Evolutionary conservation across 306 rosid species (phyloP).

Genomic region (Astragalus membranaceus): DNA sequence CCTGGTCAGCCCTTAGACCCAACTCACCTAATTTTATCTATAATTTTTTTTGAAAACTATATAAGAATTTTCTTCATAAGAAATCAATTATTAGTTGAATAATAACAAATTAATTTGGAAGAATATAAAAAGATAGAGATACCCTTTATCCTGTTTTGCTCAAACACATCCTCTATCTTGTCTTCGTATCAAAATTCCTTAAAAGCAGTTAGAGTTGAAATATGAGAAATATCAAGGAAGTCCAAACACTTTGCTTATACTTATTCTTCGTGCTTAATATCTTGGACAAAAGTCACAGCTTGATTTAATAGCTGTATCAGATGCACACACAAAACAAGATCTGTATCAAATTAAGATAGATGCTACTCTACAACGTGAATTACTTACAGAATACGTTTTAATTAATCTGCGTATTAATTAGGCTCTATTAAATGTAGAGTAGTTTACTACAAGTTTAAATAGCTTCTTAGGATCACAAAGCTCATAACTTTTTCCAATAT

Average conservation of each 20-base stretch:
- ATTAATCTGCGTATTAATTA: neutral
- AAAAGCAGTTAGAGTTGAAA: constrained; percentile 14
- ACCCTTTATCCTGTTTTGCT: neutral
- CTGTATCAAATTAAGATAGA: neutral
- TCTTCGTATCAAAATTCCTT: neutral
- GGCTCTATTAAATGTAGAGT: neutral
- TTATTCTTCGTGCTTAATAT: constrained; percentile 21
- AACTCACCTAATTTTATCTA: too few species aligned
- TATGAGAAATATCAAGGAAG: neutral
- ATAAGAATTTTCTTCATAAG: neutral
- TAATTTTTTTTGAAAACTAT: too few species aligned
- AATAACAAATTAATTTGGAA: neutral
- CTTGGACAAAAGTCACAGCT: neutral
- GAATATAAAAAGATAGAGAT: constrained; percentile 15
- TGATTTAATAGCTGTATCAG: constrained; percentile 12
- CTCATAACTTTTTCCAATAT: neutral
- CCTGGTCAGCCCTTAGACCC: too few species aligned
- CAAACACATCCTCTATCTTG: constrained; percentile 2
- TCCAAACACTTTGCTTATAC: neutral
- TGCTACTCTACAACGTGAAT: neutral
- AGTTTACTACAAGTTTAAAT: neutral
- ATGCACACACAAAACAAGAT: neutral
- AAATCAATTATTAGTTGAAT: neutral
- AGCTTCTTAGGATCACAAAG: neutral
- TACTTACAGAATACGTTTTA: neutral